Evolutionary conservation across 768 basidiomycete genomes (phyloP).

Genomic region (Tricholoma flavovirens): DNA sequence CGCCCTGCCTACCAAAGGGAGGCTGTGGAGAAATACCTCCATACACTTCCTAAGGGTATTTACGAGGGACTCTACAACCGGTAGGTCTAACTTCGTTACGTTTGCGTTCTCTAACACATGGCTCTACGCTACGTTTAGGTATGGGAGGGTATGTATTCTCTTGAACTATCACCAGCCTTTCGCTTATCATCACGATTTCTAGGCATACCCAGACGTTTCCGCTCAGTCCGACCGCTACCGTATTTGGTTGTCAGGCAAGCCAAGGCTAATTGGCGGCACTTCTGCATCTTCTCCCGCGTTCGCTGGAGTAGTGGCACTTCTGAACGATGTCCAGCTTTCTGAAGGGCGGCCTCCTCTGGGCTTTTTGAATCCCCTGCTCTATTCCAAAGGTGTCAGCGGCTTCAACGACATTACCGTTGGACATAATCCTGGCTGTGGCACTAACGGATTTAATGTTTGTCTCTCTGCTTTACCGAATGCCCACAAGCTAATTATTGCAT

Average conservation of each 20-base stretch:
- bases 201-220: slow-evolving; percentile 59
- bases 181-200: background rate
- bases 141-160: slow-evolving; percentile 43
- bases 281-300: slow-evolving; percentile 63
- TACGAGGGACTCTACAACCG: background rate
- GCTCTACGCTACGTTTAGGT: slow-evolving; percentile 13
- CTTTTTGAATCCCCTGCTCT: slow-evolving; percentile 62
- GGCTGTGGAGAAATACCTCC: background rate
- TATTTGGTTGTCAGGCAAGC: slow-evolving; percentile 41
- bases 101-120: background rate
- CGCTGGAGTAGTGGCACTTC: slow-evolving; percentile 54
- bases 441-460: slow-evolving; percentile 59
- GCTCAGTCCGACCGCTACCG: slow-evolving; percentile 28
- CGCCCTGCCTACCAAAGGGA: background rate
- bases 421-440: slow-evolving; percentile 55
- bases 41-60: background rate
- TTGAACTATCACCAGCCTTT: background rate
- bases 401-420: slow-evolving; percentile 59
- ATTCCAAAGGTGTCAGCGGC: slow-evolving; percentile 30
- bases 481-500: background rate
- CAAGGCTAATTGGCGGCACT: slow-evolving; percentile 50
- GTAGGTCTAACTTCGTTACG: background rate
- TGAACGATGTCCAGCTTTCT: slow-evolving; percentile 56
- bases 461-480: background rate
- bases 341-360: slow-evolving; percentile 43